phyloP scores from a whole-genome alignment of 352 stramenopile genomes.

The Chrysophaeum taylorii region DNA sequence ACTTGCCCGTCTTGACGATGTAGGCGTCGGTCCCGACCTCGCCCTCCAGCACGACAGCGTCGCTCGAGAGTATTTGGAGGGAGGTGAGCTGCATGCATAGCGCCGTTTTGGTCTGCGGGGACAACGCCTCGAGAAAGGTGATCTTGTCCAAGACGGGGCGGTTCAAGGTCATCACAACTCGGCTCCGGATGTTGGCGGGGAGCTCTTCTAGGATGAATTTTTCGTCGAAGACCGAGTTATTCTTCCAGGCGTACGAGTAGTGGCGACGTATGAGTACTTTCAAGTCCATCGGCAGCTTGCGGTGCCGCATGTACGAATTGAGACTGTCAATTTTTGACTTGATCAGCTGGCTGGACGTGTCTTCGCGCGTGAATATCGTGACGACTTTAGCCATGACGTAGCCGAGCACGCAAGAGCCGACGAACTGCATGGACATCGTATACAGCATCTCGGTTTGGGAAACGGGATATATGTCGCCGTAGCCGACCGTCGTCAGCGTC shows the following conservation, averaged over 20 bases:
- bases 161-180: background rate
- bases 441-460: slow-evolving; percentile 56
- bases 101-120: slow-evolving; percentile 6
- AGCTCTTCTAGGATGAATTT: slow-evolving; percentile 29
- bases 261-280: slow-evolving; percentile 15
- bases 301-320: slow-evolving; percentile 23
- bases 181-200: slow-evolving; percentile 6
- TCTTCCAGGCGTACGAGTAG: slow-evolving; percentile 23
- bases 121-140: background rate
- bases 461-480: slow-evolving; percentile 59
- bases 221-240: slow-evolving; percentile 51
- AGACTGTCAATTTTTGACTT: slow-evolving; percentile 21
- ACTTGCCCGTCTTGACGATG: too few species aligned
- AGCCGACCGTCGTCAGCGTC: slow-evolving; percentile 61
- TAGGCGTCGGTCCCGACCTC: too few species aligned
- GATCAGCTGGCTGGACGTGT: slow-evolving; percentile 14
- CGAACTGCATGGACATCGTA: slow-evolving; percentile 52
- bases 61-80: slow-evolving; percentile 15
- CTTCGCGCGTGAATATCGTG: slow-evolving; percentile 54
- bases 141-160: background rate
- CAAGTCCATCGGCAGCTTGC: slow-evolving; percentile 10
- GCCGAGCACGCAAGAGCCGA: slow-evolving; percentile 58
- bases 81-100: slow-evolving; percentile 16
- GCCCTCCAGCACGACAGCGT: background rate
- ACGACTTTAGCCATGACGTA: slow-evolving; percentile 67